These are phyloP conservation scores for Saccharomyces hybrid DNA, from an alignment of 1,139 yeast genomes.

Conservation along the genomic window DNA sequence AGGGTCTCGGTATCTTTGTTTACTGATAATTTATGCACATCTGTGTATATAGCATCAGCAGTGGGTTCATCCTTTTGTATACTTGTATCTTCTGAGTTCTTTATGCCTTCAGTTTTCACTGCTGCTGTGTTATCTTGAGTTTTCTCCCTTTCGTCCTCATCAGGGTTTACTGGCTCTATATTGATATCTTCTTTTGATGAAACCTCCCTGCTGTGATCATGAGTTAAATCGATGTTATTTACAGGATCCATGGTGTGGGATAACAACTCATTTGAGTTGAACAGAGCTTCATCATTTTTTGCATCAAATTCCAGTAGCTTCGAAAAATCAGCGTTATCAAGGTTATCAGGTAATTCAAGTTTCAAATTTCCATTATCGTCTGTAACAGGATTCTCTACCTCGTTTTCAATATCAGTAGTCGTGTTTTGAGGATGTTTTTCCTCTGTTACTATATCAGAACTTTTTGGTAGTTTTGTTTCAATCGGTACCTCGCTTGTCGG, in stretches of 20 bases:
- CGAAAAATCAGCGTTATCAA: constrained; percentile 24
- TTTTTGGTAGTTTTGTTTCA: background rate
- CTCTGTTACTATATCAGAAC: background rate
- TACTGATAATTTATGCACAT: background rate
- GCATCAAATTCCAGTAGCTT: constrained; percentile 25
- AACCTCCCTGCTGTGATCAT: constrained; percentile 1
- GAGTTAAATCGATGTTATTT: background rate
- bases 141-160: background rate
- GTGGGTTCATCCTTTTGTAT: background rate
- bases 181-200: constrained; percentile 7
- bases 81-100: background rate
- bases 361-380: constrained; percentile 7
- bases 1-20: constrained; percentile 10
- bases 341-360: constrained; percentile 15
- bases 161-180: background rate
- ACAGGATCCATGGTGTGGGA: background rate
- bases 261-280: constrained; percentile 17
- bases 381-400: background rate
- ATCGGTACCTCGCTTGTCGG: background rate
- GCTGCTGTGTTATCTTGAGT: background rate
- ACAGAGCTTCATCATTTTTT: constrained; percentile 20
- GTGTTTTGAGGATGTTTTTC: background rate
- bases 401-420: background rate
- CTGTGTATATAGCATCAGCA: background rate
- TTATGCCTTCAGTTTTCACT: background rate